Evolutionary conservation across 495 filamentous ascomycete genomes (phyloP).

Genomic region (Symbiotaphrina buchneri): DNA sequence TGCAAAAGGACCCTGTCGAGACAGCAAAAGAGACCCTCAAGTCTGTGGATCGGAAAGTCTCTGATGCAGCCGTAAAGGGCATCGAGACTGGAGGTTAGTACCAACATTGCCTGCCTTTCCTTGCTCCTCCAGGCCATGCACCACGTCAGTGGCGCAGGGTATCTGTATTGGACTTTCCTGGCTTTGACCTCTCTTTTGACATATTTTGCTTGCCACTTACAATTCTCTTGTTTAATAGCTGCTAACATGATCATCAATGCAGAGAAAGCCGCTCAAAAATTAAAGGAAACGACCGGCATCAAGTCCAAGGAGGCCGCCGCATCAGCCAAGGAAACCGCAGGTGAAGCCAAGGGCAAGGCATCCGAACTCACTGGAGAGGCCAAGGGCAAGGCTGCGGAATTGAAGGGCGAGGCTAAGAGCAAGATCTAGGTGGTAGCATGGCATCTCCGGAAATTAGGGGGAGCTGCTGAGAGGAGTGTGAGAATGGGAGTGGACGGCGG

Average conservation of each 20-base stretch:
- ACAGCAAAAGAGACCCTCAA: conserved; percentile 31
- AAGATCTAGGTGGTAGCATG: conserved; percentile 11
- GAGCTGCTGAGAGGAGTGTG: too few relatives aligned
- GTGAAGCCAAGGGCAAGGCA: conserved; percentile 15
- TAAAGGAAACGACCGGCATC: conserved; percentile 18
- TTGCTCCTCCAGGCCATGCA: not conserved
- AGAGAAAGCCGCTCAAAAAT: conserved; percentile 22
- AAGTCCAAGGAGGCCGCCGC: conserved; percentile 2
- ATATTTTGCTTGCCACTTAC: too few relatives aligned
- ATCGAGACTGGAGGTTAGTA: conserved; percentile 34
- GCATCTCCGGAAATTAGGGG: too few relatives aligned
- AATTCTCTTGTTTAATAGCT: too few relatives aligned
- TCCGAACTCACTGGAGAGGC: conserved; percentile 20
- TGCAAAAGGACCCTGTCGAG: conserved; percentile 13
- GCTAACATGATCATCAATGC: not conserved
- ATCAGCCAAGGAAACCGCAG: conserved; percentile 4
- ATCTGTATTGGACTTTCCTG: too few relatives aligned
- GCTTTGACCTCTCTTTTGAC: too few relatives aligned
- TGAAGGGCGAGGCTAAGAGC: conserved; percentile 21
- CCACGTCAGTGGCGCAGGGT: too few relatives aligned
- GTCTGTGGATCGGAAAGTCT: conserved; percentile 27
- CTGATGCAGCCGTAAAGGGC: conserved; percentile 32
- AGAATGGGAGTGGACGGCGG: too few relatives aligned
- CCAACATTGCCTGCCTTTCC: not conserved
- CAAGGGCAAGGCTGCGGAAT: conserved; percentile 12